Evolutionary conservation across 2,329 filamentous ascomycete species (phyloP), one percentile per base, ranked within the genome.

Genomic region (Microcyclospora tardicrescens): DNA sequence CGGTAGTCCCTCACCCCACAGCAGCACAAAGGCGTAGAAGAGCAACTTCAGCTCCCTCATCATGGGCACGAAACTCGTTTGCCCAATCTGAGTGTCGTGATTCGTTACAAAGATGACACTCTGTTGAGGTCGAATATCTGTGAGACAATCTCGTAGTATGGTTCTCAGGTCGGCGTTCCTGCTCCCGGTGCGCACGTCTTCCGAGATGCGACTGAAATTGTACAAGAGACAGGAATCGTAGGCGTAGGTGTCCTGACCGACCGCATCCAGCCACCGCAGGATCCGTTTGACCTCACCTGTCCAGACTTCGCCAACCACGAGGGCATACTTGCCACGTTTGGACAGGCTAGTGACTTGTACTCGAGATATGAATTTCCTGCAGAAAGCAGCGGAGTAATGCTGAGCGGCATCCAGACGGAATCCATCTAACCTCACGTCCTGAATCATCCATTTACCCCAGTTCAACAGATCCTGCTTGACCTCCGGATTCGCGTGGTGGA

Each of bases 351-450:
- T 60, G 33, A 64, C 62, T 51, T 72, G 71, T 42, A 82, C 59
- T 34, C 71, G 62, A 5, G 63, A 61, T 36, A 83, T 70, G 59
- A 81, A 81, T n/a, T 75, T 67, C 32, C 67, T 68, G 27, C 79
- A 68, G 52, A 84, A 84, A n/a, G 67, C 64, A 42, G 72, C 71
- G 19, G 73, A 79, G 58, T 78, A 82, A 59, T 85, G 81, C 59
- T 83, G 81, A 24, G 78, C 75, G 10, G 80, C 81, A 55, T 85
- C 81, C 36, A 84, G 69, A 13, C 81, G 68, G 56, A 84, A 77
- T 1, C 79, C 80, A 43, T 70, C 67, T 10, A 84, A 61, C 0
- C 72, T 71, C 0, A 82, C 54, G 42, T 77, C 65, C 5, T 71
- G 61, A 1, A 71, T 68, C 40, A 85, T 66, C 81, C 81, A 85